Base-by-base conservation (phyloP, 768 basidiomycete species). In the Collybiopsis confluens region DNA sequence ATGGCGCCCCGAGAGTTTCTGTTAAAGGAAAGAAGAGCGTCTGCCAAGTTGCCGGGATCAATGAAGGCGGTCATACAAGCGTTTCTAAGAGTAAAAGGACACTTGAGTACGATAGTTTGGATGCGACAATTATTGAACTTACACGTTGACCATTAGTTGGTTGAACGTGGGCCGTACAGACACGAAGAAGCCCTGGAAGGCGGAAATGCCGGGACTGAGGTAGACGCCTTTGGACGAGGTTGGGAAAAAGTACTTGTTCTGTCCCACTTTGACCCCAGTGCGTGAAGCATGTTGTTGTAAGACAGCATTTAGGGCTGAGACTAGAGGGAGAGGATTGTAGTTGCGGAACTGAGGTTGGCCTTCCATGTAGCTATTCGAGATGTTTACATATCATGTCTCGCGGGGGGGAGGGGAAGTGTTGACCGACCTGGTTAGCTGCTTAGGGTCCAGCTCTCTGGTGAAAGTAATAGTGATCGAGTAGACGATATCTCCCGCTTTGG, bases 291-390 rank as follows among this genome's bases (percentile, higher is more conserved):
- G 70, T 59, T 77, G 72, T 59, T 81, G 77, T 18, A 84, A 55
- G 36, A 85, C 66, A 27, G 86, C 72, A 57, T 87, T 85, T 27
- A 85, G 64, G 4, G 82, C 82, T 2, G 82, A 78, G 4, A 81
- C 61, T n/a, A 78, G 48, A 0, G 83, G 82, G 23, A 70, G 65
- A 1, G 75, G 65, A 37, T 86, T 80, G 28, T 76, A 73, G 52
- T 73, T 66, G 18, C 71, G 69, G 54, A 70, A 70, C n/a, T 70
- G 64, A 2, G 71, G 63, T 7, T 70, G 59, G 1, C 85, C 88
- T 2, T 67, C 64, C 54, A 82, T 70, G 58, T 79, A 81, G 23
- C 86, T 88, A 35, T 6, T 18, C 35, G 35, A 30, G 15, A 26
- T 43, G 13, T 28, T 40, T 30, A 37, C 4, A 23, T n/a, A n/a